Conservation (phyloP, 116 monocot genomes). For the Dioscorea cayenensis region DNA sequence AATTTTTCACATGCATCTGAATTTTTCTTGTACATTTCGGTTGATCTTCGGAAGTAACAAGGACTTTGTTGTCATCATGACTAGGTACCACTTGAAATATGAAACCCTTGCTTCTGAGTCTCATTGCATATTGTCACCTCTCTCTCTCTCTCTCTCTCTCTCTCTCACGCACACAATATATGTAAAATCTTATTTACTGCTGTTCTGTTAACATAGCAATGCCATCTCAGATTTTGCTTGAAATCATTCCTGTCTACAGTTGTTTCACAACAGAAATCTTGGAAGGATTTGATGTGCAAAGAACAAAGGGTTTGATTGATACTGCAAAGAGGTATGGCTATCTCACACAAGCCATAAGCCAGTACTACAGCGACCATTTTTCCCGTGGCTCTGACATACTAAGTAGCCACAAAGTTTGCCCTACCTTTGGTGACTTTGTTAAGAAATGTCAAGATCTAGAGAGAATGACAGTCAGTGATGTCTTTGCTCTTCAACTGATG, state of each 20-base stretch:
- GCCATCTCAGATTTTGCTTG: background rate
- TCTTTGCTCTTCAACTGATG: slow-evolving; percentile 96
- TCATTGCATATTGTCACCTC: too few relatives aligned
- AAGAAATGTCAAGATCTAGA: slow-evolving; percentile 78
- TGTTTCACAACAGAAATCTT: slow-evolving; percentile 95
- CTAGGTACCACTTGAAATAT: too few relatives aligned
- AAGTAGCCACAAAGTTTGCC: slow-evolving; percentile 30
- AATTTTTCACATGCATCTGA: too few relatives aligned
- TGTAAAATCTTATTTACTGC: background rate
- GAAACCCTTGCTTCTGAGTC: too few relatives aligned
- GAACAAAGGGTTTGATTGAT: slow-evolving; percentile 73
- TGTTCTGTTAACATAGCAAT: background rate
- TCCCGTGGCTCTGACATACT: slow-evolving; percentile 4
- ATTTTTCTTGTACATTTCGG: too few relatives aligned
- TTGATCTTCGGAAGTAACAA: too few relatives aligned
- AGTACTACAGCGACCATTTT: slow-evolving; percentile 54
- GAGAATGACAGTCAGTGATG: slow-evolving; percentile 66
- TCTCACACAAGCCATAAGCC: slow-evolving; percentile 71
- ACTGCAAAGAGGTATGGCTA: slow-evolving; percentile 72
- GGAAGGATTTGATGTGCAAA: slow-evolving; percentile 95
- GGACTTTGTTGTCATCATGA: too few relatives aligned
- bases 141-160: too few relatives aligned
- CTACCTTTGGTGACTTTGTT: slow-evolving; percentile 54
- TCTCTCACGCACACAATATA: background rate
- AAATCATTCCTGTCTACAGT: slow-evolving; percentile 31